A percentile compares a stretch with the other conserved stretches of the same genome.
phyloP scores from a whole-genome alignment of 2,329 filamentous ascomycete genomes.

The Penicillium psychrosexuale region DNA sequence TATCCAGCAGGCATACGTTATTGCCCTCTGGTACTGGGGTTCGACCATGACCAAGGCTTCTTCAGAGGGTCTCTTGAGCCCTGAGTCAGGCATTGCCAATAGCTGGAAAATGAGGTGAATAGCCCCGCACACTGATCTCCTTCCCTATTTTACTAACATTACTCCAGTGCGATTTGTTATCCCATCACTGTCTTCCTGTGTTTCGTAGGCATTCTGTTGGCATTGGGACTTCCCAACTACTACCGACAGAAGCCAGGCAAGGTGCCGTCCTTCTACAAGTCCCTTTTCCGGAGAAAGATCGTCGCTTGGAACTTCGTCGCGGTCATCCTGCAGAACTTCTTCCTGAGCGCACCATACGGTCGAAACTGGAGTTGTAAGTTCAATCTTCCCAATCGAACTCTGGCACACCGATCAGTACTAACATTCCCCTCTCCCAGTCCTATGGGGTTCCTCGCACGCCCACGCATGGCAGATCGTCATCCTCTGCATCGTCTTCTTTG shows the following conservation, averaged over 20 bases:
- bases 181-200: slow-evolving; percentile 58
- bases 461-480: slow-evolving; percentile 56
- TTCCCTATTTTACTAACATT: not conserved
- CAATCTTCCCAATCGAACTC: not conserved
- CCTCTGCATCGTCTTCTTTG: slow-evolving; percentile 48
- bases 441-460: slow-evolving; percentile 58
- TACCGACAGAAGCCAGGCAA: slow-evolving; percentile 63
- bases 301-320: slow-evolving; percentile 65
- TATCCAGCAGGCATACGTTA: slow-evolving; percentile 63
- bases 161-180: slow-evolving; percentile 50
- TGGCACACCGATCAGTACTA: not conserved
- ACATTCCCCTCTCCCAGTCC: slow-evolving; percentile 29
- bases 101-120: slow-evolving; percentile 43
- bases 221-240: slow-evolving; percentile 61
- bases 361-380: slow-evolving; percentile 58
- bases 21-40: slow-evolving; percentile 66
- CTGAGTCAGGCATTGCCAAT: slow-evolving; percentile 36
- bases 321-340: slow-evolving; percentile 65
- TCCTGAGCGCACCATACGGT: slow-evolving; percentile 63
- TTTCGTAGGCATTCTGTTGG: slow-evolving; percentile 54
- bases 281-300: slow-evolving; percentile 60
- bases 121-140: too few species aligned
- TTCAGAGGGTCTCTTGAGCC: slow-evolving; percentile 40
- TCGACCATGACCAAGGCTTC: slow-evolving; percentile 50
- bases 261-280: slow-evolving; percentile 64